Base-by-base conservation (phyloP, 768 basidiomycete genomes). In the Collybia nuda region DNA sequence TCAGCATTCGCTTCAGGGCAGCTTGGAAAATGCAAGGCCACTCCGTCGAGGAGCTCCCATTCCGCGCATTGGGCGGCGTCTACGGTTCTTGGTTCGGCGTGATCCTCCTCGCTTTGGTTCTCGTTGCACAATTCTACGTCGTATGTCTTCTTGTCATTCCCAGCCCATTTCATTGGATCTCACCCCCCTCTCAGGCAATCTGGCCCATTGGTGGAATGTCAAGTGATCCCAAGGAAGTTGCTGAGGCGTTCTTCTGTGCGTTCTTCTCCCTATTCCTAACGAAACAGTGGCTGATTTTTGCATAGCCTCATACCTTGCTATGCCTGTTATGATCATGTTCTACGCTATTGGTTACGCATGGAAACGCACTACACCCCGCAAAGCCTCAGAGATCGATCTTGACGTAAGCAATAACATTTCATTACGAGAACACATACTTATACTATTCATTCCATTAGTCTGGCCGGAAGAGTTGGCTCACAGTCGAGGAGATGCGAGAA, bases 41-140 rank as follows among this genome's bases (percentile, higher is more conserved):
- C 55, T 73, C 72, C 0, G 1, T 72, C 21, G 74, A 75, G 40
- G 75, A 77, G 54, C 68, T 77, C 11, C 75, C 75, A 19, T 77
- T 70, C 69, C 60, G 59, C 28, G 74, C 75, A 11, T 49, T 77
- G 6, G 73, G 73, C 44, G 76, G 76, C 28, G 67, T 71, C 19
- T 77, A 61, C 14, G 76, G 76, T 11, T 77, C 74, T 3, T 76
- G 72, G 71, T 71, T 76, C 48, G 74, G 76, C 54, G 65, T 73
- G 21, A 60, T 73, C 39, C 70, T 76, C 12, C 58, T 75, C 28
- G 29, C 58, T 41, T 60, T 77, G 18, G 74, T 76, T 19, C 53
- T 76, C 29, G 70, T 77, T 46, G 74, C 72, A 8, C 74, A 77
- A 52, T 76, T 77, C 62, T 77, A 77, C 52, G 66, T 73, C 28